Conservation (phyloP, 2,329 filamentous ascomycete species). For the Aquanectria penicillioides region DNA sequence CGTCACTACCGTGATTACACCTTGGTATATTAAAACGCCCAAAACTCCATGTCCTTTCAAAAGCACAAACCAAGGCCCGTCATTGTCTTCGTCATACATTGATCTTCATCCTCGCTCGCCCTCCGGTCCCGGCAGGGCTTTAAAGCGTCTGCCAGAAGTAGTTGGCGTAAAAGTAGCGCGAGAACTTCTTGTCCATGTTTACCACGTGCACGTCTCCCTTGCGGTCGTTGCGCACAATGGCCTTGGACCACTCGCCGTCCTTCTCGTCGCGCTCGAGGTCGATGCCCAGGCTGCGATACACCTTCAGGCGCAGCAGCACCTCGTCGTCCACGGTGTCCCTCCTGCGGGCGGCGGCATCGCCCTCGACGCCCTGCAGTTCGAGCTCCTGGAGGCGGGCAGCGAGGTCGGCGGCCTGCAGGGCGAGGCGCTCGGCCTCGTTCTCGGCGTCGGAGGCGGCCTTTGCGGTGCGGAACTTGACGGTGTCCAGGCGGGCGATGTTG, state of each 20-base stretch:
- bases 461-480: constrained; percentile 93
- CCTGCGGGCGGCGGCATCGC: constrained; percentile 51
- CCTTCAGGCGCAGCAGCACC: constrained; percentile 80
- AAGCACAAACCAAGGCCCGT: too few relatives aligned
- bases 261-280: constrained; percentile 82
- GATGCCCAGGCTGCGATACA: constrained; percentile 91
- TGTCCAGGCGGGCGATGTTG: constrained; percentile 87
- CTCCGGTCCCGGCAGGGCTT: too few relatives aligned
- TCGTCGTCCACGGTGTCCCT: constrained; percentile 68
- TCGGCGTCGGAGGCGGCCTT: constrained; percentile 90
- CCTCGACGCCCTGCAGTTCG: constrained; percentile 88
- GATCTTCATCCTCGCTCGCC: constrained; percentile 1
- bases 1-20: not conserved
- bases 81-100: too few relatives aligned
- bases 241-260: constrained; percentile 83
- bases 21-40: constrained; percentile 17
- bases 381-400: constrained; percentile 81
- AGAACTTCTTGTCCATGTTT: constrained; percentile 93
- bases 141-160: constrained; percentile 94
- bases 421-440: constrained; percentile 93
- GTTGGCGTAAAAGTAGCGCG: constrained; percentile 90
- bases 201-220: constrained; percentile 95
- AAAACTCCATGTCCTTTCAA: constrained; percentile 8
- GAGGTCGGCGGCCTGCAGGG: constrained; percentile 79
- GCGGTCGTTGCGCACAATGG: constrained; percentile 83